phyloP scores from a whole-genome alignment of 495 filamentous ascomycete genomes.

The Aspergillus taichungensis region DNA sequence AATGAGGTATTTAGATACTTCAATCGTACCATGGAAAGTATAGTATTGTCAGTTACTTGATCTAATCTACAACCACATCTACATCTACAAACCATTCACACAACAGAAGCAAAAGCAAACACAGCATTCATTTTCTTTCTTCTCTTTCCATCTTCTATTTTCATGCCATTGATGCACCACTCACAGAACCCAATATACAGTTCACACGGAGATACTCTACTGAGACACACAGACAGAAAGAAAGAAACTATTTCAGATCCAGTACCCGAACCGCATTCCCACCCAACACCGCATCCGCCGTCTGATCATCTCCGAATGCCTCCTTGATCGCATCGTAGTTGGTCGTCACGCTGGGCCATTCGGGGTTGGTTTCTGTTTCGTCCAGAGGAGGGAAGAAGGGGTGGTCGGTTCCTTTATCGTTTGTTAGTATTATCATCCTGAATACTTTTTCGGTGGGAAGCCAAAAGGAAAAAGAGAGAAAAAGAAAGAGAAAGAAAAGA shows the following conservation, averaged over 20 bases:
- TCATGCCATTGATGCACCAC: background rate
- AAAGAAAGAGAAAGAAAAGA: background rate
- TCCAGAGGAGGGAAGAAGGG: slow-evolving; percentile 86
- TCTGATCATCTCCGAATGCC: slow-evolving; percentile 46
- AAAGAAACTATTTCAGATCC: slow-evolving; percentile 33
- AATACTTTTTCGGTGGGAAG: too few species aligned
- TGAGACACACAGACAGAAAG: background rate
- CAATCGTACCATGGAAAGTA: too few species aligned
- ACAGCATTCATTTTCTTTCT: background rate
- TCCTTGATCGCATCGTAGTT: slow-evolving; percentile 65
- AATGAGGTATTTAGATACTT: too few species aligned
- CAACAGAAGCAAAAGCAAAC: background rate
- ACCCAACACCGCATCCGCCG: slow-evolving; percentile 49
- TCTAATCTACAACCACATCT: too few species aligned
- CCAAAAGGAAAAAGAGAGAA: background rate
- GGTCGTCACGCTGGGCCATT: slow-evolving; percentile 76
- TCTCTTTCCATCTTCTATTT: slow-evolving; percentile 4
- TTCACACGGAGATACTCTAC: too few species aligned
- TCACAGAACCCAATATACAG: background rate
- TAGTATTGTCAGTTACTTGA: too few species aligned
- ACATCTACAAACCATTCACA: too few species aligned
- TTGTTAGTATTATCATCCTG: slow-evolving; percentile 14
- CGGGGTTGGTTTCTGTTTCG: slow-evolving; percentile 38
- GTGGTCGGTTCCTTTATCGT: slow-evolving; percentile 68
- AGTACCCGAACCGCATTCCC: slow-evolving; percentile 62